A percentile compares a stretch with the other conserved stretches of the same genome.
Conservation (phyloP, 495 filamentous ascomycete species). For the Penicillium egyptiacum region DNA sequence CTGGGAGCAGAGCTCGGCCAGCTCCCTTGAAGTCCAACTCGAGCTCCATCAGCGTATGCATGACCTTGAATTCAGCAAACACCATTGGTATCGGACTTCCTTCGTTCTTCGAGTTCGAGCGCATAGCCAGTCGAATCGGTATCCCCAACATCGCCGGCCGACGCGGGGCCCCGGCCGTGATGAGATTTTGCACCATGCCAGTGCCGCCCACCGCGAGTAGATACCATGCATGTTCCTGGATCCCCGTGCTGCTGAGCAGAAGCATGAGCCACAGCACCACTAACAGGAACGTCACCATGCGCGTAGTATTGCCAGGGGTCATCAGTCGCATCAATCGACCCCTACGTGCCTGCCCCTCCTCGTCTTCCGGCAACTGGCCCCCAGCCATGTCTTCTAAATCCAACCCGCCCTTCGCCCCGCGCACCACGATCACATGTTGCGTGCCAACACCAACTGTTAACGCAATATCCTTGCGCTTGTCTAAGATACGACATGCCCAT, state of each 20-base stretch:
- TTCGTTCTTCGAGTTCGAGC: not conserved
- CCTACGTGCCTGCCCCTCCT: not conserved
- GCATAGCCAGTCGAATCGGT: slow-evolving; percentile 24
- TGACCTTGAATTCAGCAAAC: slow-evolving; percentile 31
- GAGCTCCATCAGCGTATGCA: slow-evolving; percentile 32
- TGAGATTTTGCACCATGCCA: slow-evolving; percentile 49
- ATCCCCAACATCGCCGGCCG: slow-evolving; percentile 30
- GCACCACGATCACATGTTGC: slow-evolving; percentile 45
- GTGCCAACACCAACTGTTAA: slow-evolving; percentile 48
- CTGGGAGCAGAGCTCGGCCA: slow-evolving; percentile 30
- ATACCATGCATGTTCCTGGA: slow-evolving; percentile 42
- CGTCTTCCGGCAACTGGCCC: slow-evolving; percentile 19
- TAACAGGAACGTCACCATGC: slow-evolving; percentile 18
- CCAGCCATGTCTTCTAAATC: slow-evolving; percentile 50
- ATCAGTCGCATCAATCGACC: not conserved
- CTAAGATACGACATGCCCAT: slow-evolving; percentile 39
- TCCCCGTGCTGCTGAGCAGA: slow-evolving; percentile 38
- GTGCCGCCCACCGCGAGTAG: slow-evolving; percentile 44
- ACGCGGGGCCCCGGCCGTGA: slow-evolving; percentile 37
- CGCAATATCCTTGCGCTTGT: slow-evolving; percentile 29
- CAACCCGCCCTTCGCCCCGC: slow-evolving; percentile 35
- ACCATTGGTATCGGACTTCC: slow-evolving; percentile 3
- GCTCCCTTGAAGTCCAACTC: slow-evolving; percentile 32
- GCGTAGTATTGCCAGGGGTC: slow-evolving; percentile 17
- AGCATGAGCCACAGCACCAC: slow-evolving; percentile 42